Base-by-base conservation (phyloP, 305 asterid genomes). In the Nicotiana rustica region DNA sequence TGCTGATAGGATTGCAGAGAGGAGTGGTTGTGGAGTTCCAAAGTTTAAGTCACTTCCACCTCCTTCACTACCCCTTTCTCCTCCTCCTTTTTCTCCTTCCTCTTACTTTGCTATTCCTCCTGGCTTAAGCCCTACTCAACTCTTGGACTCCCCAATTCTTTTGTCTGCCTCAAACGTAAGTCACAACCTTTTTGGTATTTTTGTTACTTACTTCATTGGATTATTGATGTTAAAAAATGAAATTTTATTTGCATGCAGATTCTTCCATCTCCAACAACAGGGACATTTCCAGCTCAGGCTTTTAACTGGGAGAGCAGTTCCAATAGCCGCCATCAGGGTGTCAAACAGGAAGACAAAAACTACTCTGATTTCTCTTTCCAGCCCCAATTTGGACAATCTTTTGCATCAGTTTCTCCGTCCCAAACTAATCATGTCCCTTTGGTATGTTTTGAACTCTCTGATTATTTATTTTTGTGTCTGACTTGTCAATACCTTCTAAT, bases 181-280 rank as follows among this genome's bases (percentile, higher is more conserved):
- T 57, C 15, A 31, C 4, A 13, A 41, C 4, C 47, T 79, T 62
- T 57, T 12, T 49, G 5, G n/a, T 77, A 18, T 1, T 57, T 2
- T 61, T 9, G 3, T 59, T 19, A 7, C 17, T 19, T 35, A 1
- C 6, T 65, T 55, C 3, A 29, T 15, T 47, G 4, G 31, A 44
- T 79, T 41, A 41, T 41, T 41, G 10, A 41, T 41, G 10, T 41
- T 41, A 41, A 6, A 41, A 7, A 38, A 6, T 25, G 29, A 33
- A 33, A 33, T 41, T 2, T 41, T 41, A 7, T 13, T 25, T 25
- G 29, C 29, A 25, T 87, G 88, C 98, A 94, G 98, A 71, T 91
- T 82, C 87, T 94, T 84, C 93, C 95, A 19, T 94, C 98, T 82
- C 97, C 98, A 29, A 94, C 98, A 0, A 94, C 98, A 4, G 98